A percentile compares a stretch with the other conserved stretches of the same genome.
Conservation (phyloP, 2,329 filamentous ascomycete species). For the Aspergillus hortae region DNA sequence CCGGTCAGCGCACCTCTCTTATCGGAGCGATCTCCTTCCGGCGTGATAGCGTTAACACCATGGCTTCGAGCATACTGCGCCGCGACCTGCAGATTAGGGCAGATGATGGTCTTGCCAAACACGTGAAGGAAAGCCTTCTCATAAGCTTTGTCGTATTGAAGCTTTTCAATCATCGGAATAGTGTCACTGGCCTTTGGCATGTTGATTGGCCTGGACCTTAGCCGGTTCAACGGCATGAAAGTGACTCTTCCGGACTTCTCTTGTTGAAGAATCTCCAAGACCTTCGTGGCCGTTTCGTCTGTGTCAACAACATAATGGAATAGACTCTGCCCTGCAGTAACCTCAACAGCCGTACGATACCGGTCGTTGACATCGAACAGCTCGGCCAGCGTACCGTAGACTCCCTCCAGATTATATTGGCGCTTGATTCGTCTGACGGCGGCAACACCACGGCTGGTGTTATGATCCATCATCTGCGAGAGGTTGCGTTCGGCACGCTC, state of each 20-base stretch:
- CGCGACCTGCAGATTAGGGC: slow-evolving; percentile 81
- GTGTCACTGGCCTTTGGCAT: slow-evolving; percentile 84
- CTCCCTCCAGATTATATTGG: slow-evolving; percentile 74
- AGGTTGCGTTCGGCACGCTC: slow-evolving; percentile 74
- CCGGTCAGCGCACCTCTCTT: slow-evolving; percentile 94
- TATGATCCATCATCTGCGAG: slow-evolving; percentile 82
- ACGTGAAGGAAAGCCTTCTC: slow-evolving; percentile 90
- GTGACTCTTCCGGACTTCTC: slow-evolving; percentile 83
- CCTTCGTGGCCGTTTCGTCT: slow-evolving; percentile 76
- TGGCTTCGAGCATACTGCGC: slow-evolving; percentile 90
- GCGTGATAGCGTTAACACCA: slow-evolving; percentile 86
- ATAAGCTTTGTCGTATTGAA: slow-evolving; percentile 71
- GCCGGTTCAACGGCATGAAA: slow-evolving; percentile 85
- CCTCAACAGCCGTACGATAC: slow-evolving; percentile 86
- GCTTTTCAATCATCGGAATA: slow-evolving; percentile 78
- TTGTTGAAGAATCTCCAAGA: slow-evolving; percentile 75
- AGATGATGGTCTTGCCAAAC: slow-evolving; percentile 93
- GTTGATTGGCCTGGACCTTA: slow-evolving; percentile 68
- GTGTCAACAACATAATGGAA: slow-evolving; percentile 97
- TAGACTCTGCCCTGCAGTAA: slow-evolving; percentile 84
- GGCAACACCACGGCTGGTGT: slow-evolving; percentile 81
- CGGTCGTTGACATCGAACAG: slow-evolving; percentile 81
- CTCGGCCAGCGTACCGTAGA: slow-evolving; percentile 89
- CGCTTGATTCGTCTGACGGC: slow-evolving; percentile 78
- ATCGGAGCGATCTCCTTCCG: slow-evolving; percentile 90